Base-by-base conservation (phyloP, 805 yeast genomes). In the Komagataella ulmi region DNA sequence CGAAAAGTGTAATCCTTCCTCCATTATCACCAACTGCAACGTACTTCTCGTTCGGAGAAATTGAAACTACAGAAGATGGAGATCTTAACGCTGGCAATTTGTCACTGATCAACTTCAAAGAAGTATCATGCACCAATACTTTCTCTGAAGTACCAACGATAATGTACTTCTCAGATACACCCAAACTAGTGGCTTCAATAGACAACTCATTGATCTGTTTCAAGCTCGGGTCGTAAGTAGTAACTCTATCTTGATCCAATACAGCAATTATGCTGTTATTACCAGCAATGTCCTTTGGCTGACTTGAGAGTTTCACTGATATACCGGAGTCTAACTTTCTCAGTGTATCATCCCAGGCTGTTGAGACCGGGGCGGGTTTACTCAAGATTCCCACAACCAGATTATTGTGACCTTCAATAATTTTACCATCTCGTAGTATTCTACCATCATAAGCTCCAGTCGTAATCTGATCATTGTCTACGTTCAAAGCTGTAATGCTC, bases 301-400 rank as follows among this genome's bases (percentile, higher is more conserved):
- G 88, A 17, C 67, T 66, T 24, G 65, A 68, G 23, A 71, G 70
- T 19, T 70, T 57, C 30, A 58, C 57, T 18, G 65, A 55, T 24
- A 69, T 71, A 7, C 65, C 53, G 14, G 68, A 56, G 2, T 55
- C 62, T 24, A 72, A 55, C 12, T 65, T 58, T 60, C 76, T 78
- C 48, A 89, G 59, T 12, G 78, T 78, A 61, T 88, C 96, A 66
- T 91, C 99, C 98, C 98, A 93, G 3, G 90, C 95, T 18, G 80
- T 71, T n/a, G 88, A 73, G 17, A 79, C 59, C 6, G 67, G 51
- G 0, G 64, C 64, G 10, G 61, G 59, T 4, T 56, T 57, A 21
- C 57, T 60, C 23, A 57, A 51, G 17, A 77, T 74, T 2, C 82
- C 81, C 40, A 78, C 80, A 47, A 91, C 75, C 55, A 83, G 75